Base-by-base conservation (phyloP, 2,329 filamentous ascomycete species). In the Arthroderma sp. region DNA sequence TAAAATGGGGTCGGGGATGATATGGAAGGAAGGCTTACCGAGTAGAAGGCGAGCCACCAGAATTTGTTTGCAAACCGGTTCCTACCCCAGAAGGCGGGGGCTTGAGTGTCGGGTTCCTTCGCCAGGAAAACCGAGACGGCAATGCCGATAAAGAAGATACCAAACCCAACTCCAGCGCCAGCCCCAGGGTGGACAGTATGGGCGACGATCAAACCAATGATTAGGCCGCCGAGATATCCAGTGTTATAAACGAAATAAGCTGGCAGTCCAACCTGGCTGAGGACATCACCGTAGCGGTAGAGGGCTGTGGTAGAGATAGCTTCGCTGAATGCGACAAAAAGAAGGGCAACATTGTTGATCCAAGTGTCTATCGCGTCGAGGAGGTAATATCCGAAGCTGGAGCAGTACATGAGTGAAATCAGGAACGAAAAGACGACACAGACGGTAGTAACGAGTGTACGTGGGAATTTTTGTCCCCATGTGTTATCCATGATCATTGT, bases 281-380 rank as follows among this genome's bases (percentile, higher is more conserved):
- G 62, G n/a, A 74, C 64, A 31, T 75, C 72, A 32, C 55, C 59
- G 65, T 69, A 74, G 38, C 72, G 70, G 49, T 75, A 75, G 4
- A 75, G 60, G 1, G 70, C 71, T 0, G 72, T 75, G 0, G 71
- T 65, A 28, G 66, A 66, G 5, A 69, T 64, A 28, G 69, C 69
- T 52, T 76, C 73, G 10, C 65, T 59, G 58, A 69, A 75, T 4
- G 74, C 73, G 6, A 74, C 71, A 46, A 75, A 76, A 6, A 75
- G 70, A 1, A 76, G 57, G 2, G 69, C 68, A 1, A 76, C 61
- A 49, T 75, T 71, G 52, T 73, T 75, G 48, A 70, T 64, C 71
- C 71, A 75, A 2, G 65, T 59, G 42, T 76, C 73, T 5, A 75
- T 61, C 1, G 70, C 73, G 15, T 70, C 66, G 6, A 75, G 61